Evolutionary conservation across 1,284 basidiomycete genomes (phyloP).

Genomic region (Ceratobasidium sp.): DNA sequence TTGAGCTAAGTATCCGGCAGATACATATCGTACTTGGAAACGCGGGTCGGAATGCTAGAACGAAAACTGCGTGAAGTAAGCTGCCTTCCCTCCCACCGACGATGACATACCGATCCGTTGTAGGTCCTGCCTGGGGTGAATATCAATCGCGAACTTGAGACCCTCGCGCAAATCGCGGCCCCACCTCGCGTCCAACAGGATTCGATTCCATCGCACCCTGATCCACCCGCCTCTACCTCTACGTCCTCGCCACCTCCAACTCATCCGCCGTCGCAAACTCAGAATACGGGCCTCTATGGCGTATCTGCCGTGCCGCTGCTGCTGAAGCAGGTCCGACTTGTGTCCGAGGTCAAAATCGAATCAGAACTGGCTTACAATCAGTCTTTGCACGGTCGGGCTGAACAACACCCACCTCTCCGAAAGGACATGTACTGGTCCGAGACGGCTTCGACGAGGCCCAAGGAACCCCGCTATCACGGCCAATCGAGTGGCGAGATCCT

Average conservation of each 20-base stretch:
- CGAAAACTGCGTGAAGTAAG: constrained; percentile 26
- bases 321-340: constrained; percentile 33
- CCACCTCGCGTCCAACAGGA: background rate
- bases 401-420: background rate
- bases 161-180: constrained; percentile 4
- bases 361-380: background rate
- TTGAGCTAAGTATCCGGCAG: background rate
- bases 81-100: background rate
- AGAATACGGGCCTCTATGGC: background rate
- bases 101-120: background rate
- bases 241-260: background rate
- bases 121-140: constrained; percentile 36
- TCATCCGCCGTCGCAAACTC: background rate
- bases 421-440: constrained; percentile 37
- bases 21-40: constrained; percentile 22
- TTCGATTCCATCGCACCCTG: constrained; percentile 1
- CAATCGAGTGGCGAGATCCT: constrained; percentile 43
- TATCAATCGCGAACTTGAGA: constrained; percentile 35
- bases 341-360: background rate
- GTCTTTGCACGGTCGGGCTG: background rate
- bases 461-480: constrained; percentile 37
- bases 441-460: constrained; percentile 22
- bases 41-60: constrained; percentile 21
- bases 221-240: background rate
- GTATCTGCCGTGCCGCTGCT: constrained; percentile 12